phyloP scores from a whole-genome alignment of 116 monocot genomes.

The Posidonia oceanica region DNA sequence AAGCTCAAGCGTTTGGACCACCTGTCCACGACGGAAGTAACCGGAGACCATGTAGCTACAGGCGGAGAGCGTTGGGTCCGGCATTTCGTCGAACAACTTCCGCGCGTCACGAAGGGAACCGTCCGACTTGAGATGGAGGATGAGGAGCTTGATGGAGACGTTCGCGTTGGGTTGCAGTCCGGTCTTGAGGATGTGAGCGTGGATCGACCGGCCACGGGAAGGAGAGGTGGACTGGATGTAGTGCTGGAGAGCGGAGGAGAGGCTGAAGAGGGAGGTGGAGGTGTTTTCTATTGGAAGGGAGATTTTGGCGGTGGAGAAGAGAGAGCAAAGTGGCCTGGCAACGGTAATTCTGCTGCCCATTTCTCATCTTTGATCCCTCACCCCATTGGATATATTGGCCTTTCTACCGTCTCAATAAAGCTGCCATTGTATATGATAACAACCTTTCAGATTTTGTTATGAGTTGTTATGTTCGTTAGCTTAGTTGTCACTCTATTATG shows the following conservation, averaged over 20 bases:
- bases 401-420: too few species aligned
- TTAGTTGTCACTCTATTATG: too few species aligned
- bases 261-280: neutral
- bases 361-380: too few species aligned
- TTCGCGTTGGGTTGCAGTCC: slow-evolving; percentile 27
- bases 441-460: too few species aligned
- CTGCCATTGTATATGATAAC: too few species aligned
- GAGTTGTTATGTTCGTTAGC: too few species aligned
- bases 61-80: slow-evolving; percentile 41
- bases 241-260: slow-evolving; percentile 43
- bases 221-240: slow-evolving; percentile 45
- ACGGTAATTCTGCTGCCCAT: too few species aligned
- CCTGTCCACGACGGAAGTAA: slow-evolving; percentile 39
- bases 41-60: slow-evolving; percentile 68
- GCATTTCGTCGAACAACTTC: slow-evolving; percentile 67
- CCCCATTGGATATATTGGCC: too few species aligned
- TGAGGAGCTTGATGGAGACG: slow-evolving; percentile 64
- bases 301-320: too few species aligned
- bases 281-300: neutral
- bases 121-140: slow-evolving; percentile 51
- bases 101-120: slow-evolving; percentile 44
- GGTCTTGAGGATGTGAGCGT: slow-evolving; percentile 50
- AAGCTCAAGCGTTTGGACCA: slow-evolving; percentile 28
- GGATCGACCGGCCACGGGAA: slow-evolving; percentile 36
- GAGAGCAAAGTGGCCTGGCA: too few species aligned